Conservation (phyloP, 2,329 filamentous ascomycete genomes). For the Chalaropsis thielavioides region DNA sequence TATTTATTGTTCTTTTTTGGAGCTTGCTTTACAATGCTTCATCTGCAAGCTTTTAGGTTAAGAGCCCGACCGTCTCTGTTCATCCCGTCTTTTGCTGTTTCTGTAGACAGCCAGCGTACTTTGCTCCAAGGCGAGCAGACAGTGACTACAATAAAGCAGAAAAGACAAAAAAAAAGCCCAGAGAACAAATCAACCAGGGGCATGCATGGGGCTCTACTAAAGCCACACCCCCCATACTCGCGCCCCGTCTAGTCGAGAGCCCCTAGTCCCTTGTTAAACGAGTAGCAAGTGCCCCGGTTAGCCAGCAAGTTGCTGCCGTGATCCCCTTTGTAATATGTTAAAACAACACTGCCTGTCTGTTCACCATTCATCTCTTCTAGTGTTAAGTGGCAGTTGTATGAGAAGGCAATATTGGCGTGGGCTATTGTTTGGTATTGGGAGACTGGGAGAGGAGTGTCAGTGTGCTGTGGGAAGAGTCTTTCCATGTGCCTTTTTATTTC, state of each 20-base stretch:
- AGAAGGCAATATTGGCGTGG: neutral
- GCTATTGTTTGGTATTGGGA: neutral
- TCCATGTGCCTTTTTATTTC: neutral
- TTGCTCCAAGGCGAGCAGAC: no score
- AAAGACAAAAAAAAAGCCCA: no score
- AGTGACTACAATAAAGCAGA: no score
- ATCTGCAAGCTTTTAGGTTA: neutral
- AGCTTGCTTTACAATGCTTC: neutral
- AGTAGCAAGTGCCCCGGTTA: constrained; percentile 8
- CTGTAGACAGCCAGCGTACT: no score
- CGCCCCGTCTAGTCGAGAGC: neutral
- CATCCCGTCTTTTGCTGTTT: neutral
- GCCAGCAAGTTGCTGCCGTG: constrained; percentile 6
- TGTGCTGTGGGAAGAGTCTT: neutral
- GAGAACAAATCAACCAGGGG: no score
- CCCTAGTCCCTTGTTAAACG: constrained; percentile 8
- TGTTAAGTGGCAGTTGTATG: neutral
- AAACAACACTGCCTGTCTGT: constrained; percentile 7
- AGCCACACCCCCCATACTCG: neutral
- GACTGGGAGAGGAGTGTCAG: neutral
- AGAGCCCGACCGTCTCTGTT: neutral
- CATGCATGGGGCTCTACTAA: neutral
- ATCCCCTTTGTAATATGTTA: constrained; percentile 13
- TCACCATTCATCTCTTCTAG: neutral
- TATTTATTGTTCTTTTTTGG: neutral